Evolutionary conservation across 306 rosid species (phyloP).

Genomic region (Albizia julibrissin): DNA sequence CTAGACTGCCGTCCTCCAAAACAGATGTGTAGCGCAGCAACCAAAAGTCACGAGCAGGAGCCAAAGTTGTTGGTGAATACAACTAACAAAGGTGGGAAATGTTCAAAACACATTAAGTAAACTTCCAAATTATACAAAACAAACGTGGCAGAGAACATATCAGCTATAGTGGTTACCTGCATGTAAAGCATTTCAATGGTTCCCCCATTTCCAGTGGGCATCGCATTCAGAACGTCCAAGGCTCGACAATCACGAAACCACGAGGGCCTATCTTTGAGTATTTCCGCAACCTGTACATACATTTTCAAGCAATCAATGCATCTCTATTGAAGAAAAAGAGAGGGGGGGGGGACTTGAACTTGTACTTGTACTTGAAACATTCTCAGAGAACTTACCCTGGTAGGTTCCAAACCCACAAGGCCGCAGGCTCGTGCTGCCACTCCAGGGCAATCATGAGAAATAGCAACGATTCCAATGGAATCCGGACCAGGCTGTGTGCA

Average conservation of each 20-base stretch:
- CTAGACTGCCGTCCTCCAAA: constrained; percentile 97
- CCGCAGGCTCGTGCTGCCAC: constrained; percentile 99
- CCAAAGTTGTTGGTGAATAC: constrained; percentile 95
- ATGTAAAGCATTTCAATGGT: constrained; percentile 93
- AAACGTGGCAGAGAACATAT: not conserved
- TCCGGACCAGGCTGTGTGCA: constrained; percentile 99
- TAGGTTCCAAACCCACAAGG: constrained; percentile 96
- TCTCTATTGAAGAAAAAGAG: not conserved
- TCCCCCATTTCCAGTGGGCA: constrained; percentile 92
- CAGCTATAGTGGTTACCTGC: constrained; percentile 62
- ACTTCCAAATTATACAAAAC: not conserved
- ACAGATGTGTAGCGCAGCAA: constrained; percentile 93
- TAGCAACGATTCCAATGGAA: constrained; percentile 99
- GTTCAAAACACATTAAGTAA: constrained; percentile 20
- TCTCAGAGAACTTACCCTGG: constrained; percentile 65
- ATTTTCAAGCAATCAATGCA: constrained; percentile 16
- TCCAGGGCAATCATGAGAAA: constrained; percentile 95
- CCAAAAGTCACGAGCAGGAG: constrained; percentile 99
- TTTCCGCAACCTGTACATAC: constrained; percentile 76
- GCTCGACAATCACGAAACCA: constrained; percentile 95
- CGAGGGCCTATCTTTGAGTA: constrained; percentile 91
- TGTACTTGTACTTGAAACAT: not conserved
- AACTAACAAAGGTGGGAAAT: constrained; percentile 51
- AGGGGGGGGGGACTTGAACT: no score
- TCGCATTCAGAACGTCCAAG: constrained; percentile 72